phyloP scores from a whole-genome alignment of 768 basidiomycete genomes.

The Boletellus sp. region DNA sequence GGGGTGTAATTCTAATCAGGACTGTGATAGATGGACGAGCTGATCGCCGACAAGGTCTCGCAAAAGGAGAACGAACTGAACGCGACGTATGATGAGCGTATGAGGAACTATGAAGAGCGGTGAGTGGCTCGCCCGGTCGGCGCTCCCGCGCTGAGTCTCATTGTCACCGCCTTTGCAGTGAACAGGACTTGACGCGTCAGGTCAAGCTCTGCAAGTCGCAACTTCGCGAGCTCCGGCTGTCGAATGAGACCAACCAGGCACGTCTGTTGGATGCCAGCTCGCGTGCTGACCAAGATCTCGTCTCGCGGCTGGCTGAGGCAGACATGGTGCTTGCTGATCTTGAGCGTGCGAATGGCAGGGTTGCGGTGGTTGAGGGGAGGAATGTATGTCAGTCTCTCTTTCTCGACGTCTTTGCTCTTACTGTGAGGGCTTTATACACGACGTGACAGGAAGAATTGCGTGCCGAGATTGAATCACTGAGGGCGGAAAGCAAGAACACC shows the following conservation, averaged over 20 bases:
- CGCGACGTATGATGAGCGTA: constrained; percentile 93
- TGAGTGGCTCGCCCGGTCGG: constrained; percentile 32
- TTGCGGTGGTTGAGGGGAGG: constrained; percentile 87
- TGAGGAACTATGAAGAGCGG: constrained; percentile 96
- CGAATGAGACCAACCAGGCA: constrained; percentile 91
- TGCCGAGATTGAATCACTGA: constrained; percentile 89
- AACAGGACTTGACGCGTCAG: constrained; percentile 92
- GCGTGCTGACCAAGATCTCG: constrained; percentile 91
- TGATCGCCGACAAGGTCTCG: constrained; percentile 83
- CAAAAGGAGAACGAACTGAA: constrained; percentile 97
- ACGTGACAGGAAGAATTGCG: constrained; percentile 78
- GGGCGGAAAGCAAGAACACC: constrained; percentile 70
- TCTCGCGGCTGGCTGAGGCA: constrained; percentile 85
- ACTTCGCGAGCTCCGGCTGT: constrained; percentile 82
- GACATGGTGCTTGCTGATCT: constrained; percentile 95
- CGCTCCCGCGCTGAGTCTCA: neutral
- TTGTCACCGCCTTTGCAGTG: constrained; percentile 44
- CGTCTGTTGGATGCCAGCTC: constrained; percentile 88
- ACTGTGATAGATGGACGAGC: constrained; percentile 79
- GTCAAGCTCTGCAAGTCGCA: constrained; percentile 84
- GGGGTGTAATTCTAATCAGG: neutral
- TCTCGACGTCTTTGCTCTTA: neutral
- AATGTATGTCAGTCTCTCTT: constrained; percentile 54
- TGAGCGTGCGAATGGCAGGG: constrained; percentile 90
- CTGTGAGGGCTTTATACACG: neutral